Base-by-base conservation (phyloP, 2,329 filamentous ascomycete genomes). In the Mycocentrospora acerina region DNA sequence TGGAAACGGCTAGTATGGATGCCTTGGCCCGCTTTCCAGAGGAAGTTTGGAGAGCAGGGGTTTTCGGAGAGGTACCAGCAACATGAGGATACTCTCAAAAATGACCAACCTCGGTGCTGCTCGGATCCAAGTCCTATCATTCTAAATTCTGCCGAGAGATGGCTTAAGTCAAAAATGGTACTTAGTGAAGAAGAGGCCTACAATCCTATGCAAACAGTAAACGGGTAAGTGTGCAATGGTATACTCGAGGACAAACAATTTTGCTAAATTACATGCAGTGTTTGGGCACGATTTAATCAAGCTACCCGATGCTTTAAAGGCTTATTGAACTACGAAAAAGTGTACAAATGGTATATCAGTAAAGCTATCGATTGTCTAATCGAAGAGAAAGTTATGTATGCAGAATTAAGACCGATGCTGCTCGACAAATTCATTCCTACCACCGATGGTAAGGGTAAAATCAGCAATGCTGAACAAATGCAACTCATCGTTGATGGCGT, bases 291-390 rank as follows among this genome's bases (percentile, higher is more conserved):
- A n/a, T 90, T 89, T 63, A 86, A 86, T 48, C 75, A 77, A 32
- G 75, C 82, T 4, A 88, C 84, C 3, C 75, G 82, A 33, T 83
- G 84, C 70, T 86, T 87, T 76, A 87, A 88, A 57, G 84, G 84
- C 0, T 70, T 88, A 0, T 77, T 86, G 53, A 84, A 83, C 57
- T 86, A 86, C 51, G 76, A 81, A 56, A 73, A 70, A 3, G 81
- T 82, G 3, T 86, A 82, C 55, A 69, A 71, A 31, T 70, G 67
- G 59, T 88, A 88, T 51, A 84, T 82, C 2, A 67, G 71, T 8
- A 60, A 69, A 3, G 80, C 79, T 14, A 77, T 86, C 9, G 69
- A 81, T 40, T 77, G 81, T 43, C 82, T 87, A 60, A 75, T 81
- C 15, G 55, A 70, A 5, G 82, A 87, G 55, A 79, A 79, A 29